Base-by-base conservation (phyloP, 176 grass and related monocot species). In the Eragrostis curvula region DNA sequence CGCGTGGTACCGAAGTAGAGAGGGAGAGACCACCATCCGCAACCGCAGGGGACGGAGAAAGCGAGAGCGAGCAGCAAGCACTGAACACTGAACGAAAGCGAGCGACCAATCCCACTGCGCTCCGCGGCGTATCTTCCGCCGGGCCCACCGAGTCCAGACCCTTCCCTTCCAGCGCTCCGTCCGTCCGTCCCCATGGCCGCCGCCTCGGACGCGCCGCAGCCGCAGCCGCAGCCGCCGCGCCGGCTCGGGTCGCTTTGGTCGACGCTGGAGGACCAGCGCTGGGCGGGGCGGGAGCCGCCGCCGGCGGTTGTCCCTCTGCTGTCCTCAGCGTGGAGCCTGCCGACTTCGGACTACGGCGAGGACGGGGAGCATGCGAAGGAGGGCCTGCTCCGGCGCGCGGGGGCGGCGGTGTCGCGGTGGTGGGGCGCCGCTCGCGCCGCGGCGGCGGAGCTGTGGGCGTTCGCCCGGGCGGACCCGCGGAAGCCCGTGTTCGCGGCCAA, bases 401-500 rank as follows among this genome's bases (percentile, higher is more conserved):
- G 39, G n/a, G 72, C 65, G 10, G 77, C 61, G 14, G 49, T 60
- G 44, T 73, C 48, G 18, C 32, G 61, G 28, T 44, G 67, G 23
- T 84, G 86, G 71, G 84, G 4, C 0, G 63, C 42, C 30, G 20
- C 75, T 52, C 7, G 74, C 44, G 87, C n/a, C 3, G 76, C 64
- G 24, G 81, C 16, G 23, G 56, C 27, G 15, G 64, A 87, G 74
- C 62, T 87, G 41, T 96, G 87, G 87, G 64, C 85, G 77, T 90
- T 96, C 76, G 90, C 87, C n/a, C 75, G 89, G 3, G 88, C 87
- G 36, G 89, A 96, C 51, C 91, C 55, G 45, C 82, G 96, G 41
- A 91, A 96, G 87, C 83, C 89, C 27, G 73, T 96, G 28, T 96
- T 99, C 70, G 96, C 90, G 7, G 93, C 24, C 0, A 99, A 99